Conservation (phyloP, 208 protist species). For the Trypanosoma mega region DNA sequence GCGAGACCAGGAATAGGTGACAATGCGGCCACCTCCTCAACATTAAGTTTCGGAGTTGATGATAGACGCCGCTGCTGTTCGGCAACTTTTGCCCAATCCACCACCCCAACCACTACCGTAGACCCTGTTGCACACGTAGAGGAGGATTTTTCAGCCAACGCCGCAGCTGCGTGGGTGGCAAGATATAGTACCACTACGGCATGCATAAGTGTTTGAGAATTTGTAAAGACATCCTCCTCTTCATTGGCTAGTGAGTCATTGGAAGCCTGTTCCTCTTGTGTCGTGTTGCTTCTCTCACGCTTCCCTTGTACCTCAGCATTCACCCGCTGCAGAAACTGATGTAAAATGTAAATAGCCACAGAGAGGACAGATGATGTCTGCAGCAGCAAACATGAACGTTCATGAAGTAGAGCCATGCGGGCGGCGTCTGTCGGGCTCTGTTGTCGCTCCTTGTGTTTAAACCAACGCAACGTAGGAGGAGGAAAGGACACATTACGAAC, state of each 20-base stretch:
- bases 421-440: conserved; percentile 19
- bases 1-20: too few relatives aligned
- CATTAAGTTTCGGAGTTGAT: too few relatives aligned
- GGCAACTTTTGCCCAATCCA: too few relatives aligned
- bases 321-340: conserved; percentile 24
- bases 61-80: too few relatives aligned
- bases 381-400: conserved; percentile 52
- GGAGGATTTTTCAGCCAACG: background rate
- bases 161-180: conserved; percentile 33
- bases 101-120: too few relatives aligned
- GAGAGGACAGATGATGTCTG: conserved; percentile 73
- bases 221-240: conserved; percentile 13
- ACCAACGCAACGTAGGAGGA: conserved; percentile 10
- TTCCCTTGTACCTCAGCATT: too few relatives aligned
- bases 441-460: conserved; percentile 23
- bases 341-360: conserved; percentile 50
- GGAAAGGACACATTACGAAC: conserved; percentile 13
- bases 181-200: conserved; percentile 66
- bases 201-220: conserved; percentile 44
- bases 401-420: conserved; percentile 42
- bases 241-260: too few relatives aligned
- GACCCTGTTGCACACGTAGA: background rate
- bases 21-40: too few relatives aligned
- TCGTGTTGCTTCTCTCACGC: too few relatives aligned
- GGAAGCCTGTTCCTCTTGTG: too few relatives aligned